Evolutionary conservation across 305 asterid genomes (phyloP), one percentile per base, ranked within the genome.

Genomic region (Plantago lanceolata): DNA sequence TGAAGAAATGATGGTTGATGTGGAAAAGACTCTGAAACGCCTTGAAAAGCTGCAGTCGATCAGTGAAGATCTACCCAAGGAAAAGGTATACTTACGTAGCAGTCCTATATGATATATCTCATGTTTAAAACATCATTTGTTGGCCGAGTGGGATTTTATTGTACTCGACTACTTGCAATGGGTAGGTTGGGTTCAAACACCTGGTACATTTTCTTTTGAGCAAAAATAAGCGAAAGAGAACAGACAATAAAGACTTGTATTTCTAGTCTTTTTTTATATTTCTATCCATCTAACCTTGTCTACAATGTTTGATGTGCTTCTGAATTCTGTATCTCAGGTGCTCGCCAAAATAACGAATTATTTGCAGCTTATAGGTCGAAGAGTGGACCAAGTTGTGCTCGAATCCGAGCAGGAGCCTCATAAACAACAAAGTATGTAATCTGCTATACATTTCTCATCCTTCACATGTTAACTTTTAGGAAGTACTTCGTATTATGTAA

Each of bases 341-440:
- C 85, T 94, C 24, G 78, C 87, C 75, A 94, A 84, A 75, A 85
- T 90, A 50, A 85, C 94, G 67, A 94, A 83, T 72, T 88, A 90
- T 72, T 75, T 94, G 85, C 94, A 94, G 84, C 97, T 90, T 71
- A 89, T 94, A 70, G 99, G 99, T 57, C 85, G 94, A 48, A 84
- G 96, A 77, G 79, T 94, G 64, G 99, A 94, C 82, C 93, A 85
- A 75, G 72, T 91, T 73, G 92, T 90, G 70, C 61, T 81, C 1
- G 97, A 85, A 57, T 83, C 88, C 47, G 86, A 82, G 58, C 83
- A 82, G 70, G 99, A 88, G 61, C 81, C 91, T 11, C 75, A 85
- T 71, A 81, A 84, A 79, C 93, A 84, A 88, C 97, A 85, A 84
- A 84, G 99, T 90, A 88, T 18, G 96, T 74, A 40, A 51, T 60